Base-by-base conservation (phyloP, 306 rosid genomes). In the Gastrolobium villosum region DNA sequence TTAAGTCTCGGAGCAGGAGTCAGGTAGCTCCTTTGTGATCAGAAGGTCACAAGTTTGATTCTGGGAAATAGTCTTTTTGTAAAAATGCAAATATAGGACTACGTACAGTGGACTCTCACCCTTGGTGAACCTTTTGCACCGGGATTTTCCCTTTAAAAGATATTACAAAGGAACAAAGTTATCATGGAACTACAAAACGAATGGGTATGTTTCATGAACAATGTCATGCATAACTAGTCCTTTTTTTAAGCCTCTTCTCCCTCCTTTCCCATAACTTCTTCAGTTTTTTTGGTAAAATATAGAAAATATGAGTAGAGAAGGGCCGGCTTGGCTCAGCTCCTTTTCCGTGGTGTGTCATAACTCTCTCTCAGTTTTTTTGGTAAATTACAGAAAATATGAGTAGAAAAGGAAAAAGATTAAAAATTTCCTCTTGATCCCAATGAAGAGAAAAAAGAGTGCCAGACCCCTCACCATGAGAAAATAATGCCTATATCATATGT, bases 391-490 rank as follows among this genome's bases (percentile, higher is more conserved):
- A 72, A 48, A 61, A 79, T 14, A 76, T 43, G 43, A 54, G 65
- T 26, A 15, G 49, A 50, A 30, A 43, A 79, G 13, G 43, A 70
- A 20, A 70, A 28, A n/a, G 53, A 53, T 53, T 31, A 28, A 69
- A 41, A 62, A 45, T 31, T 65, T 41, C 82, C 76, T 76, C 59
- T 56, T 67, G 48, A 70, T 67, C 85, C 74, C 48, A 66, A 46
- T 28, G 55, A 43, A 34, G 60, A 73, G 63, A 82, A 14, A 43
- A 73, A 77, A 72, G 46, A 76, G 66, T 79, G 74, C 37, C 72
- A 57, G 84, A 59, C 85, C 85, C 90, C 88, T 88, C 88, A 76
- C 86, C 84, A 72, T 73, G 48, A 65, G 39, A 75, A 56, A 72
- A 82, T 36, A 85, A 85, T 49, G 74, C 63, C 78, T 77, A 77